Base-by-base conservation (phyloP, 805 yeast species). In the Candida easanensis region DNA sequence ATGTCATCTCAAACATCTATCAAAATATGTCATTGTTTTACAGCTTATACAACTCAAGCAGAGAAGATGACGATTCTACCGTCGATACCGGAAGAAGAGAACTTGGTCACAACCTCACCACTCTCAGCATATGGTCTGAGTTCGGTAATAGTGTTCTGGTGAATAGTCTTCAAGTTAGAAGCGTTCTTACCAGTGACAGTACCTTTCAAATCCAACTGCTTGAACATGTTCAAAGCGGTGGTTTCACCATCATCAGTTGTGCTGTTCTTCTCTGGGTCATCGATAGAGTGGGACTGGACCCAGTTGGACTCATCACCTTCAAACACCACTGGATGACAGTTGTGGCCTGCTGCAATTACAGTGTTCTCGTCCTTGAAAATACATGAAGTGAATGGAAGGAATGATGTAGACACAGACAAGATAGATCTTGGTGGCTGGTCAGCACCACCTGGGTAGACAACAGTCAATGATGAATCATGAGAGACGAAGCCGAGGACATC, bases 171-270 rank as follows among this genome's bases (percentile, higher is more conserved):
- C 64, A 84, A 72, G 30, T 69, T 74, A 25, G 74, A 64, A 31
- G 73, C 69, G 40, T 68, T 65, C 42, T 63, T 61, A 23, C 62
- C 62, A 43, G 65, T 71, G 39, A 78, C 78, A 44, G 86, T 77
- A 46, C 99, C 99, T 73, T 89, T 93, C 63, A 91, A 76, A 68
- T 93, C 99, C 76, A 93, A 71, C 65, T 91, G 96, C 66, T 88
- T 82, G 71, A 93, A 93, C 90, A 91, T 88, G 69, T 86, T 85
- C 64, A 93, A 77, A 6, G 95, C 95, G 51, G 83, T 78, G 50
- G 84, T 86, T 50, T 86, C 84, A 41, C 67, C 67, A 5, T 77
- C 70, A 13, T 76, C 67, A 40, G 62, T 62, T 33, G 67, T 71
- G 13, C 76, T 75, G 44, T 74, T 77, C 42, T 78, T 87, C 36